Evolutionary conservation across 495 filamentous ascomycete genomes (phyloP).

Genomic region (Cercophora samala): DNA sequence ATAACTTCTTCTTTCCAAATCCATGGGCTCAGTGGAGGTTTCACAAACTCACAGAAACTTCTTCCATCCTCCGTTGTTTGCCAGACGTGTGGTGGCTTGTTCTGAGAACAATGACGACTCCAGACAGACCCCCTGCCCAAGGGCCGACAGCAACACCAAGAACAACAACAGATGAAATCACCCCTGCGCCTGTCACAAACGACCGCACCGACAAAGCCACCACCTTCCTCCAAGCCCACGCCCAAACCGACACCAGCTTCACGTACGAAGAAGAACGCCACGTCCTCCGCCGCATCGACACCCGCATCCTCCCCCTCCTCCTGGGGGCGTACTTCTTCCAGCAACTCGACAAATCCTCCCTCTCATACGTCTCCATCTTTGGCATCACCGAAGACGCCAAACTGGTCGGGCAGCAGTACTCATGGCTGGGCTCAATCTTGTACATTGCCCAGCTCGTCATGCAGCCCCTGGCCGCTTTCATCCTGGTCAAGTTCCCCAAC

Average conservation of each 20-base stretch:
- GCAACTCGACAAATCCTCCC: constrained; percentile 52
- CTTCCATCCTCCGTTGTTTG: background rate
- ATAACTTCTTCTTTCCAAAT: background rate
- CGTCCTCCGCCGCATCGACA: constrained; percentile 45
- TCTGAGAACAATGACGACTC: background rate
- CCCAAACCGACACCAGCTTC: constrained; percentile 30
- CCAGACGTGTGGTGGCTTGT: too few species aligned
- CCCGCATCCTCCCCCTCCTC: constrained; percentile 48
- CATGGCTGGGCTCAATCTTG: constrained; percentile 45
- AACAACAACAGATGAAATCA: constrained; percentile 23
- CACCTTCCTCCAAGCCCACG: constrained; percentile 41
- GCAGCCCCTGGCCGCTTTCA: constrained; percentile 43
- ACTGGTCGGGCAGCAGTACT: constrained; percentile 47
- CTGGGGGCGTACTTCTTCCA: constrained; percentile 54
- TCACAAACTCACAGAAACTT: background rate
- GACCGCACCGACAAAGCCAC: constrained; percentile 38
- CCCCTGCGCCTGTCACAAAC: constrained; percentile 17
- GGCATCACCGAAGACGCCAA: constrained; percentile 50
- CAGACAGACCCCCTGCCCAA: background rate
- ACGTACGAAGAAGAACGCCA: constrained; percentile 40
- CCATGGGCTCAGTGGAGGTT: background rate
- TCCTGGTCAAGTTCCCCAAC: constrained; percentile 50
- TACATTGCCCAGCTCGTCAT: constrained; percentile 47
- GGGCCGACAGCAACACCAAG: background rate
- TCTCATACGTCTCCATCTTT: constrained; percentile 52